Percentiles rank a stretch among this genome's conserved stretches.
Conservation (phyloP, 192 early-diverging fungal genomes). For the Gaertneriomyces semiglobifer region DNA sequence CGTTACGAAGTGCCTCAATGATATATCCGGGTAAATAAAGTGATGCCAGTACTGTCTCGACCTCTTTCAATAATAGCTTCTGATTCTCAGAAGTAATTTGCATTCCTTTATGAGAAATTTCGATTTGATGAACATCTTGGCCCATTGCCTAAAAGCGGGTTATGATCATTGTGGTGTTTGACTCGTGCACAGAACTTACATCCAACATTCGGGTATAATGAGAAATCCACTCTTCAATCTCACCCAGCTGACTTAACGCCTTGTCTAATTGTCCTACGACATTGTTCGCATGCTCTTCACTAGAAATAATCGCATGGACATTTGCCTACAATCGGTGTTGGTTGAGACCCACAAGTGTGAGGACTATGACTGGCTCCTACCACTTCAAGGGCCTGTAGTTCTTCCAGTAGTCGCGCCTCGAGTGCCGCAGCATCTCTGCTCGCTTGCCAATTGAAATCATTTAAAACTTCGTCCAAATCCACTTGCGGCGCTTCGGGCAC, state of each 20-base stretch:
- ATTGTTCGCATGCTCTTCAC: conserved; percentile 77
- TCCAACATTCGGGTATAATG: conserved; percentile 85
- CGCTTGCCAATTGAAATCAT: conserved; percentile 86
- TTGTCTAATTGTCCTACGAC: conserved; percentile 82
- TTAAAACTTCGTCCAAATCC: conserved; percentile 42
- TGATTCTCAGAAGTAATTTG: conserved; percentile 89
- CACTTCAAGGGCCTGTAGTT: conserved; percentile 81
- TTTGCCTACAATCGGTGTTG: conserved; percentile 57
- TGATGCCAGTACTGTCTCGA: conserved; percentile 73
- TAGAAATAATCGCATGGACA: conserved; percentile 90
- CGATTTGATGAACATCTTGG: conserved; percentile 92
- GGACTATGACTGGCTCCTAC: conserved; percentile 33
- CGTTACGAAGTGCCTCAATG: conserved; percentile 43
- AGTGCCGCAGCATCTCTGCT: conserved; percentile 83
- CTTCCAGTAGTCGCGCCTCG: conserved; percentile 76
- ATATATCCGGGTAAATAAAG: conserved; percentile 33
- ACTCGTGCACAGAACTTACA: conserved; percentile 39
- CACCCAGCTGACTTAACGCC: conserved; percentile 73
- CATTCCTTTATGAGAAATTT: conserved; percentile 84
- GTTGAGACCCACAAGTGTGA: no score
- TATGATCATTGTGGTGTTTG: not conserved
- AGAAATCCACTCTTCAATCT: conserved; percentile 82
- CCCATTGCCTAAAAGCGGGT: conserved; percentile 73
- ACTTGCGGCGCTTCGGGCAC: conserved; percentile 17
- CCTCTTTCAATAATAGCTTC: conserved; percentile 74